phyloP scores from a whole-genome alignment of 2,329 filamentous ascomycete genomes.

The Didymella sp. region DNA sequence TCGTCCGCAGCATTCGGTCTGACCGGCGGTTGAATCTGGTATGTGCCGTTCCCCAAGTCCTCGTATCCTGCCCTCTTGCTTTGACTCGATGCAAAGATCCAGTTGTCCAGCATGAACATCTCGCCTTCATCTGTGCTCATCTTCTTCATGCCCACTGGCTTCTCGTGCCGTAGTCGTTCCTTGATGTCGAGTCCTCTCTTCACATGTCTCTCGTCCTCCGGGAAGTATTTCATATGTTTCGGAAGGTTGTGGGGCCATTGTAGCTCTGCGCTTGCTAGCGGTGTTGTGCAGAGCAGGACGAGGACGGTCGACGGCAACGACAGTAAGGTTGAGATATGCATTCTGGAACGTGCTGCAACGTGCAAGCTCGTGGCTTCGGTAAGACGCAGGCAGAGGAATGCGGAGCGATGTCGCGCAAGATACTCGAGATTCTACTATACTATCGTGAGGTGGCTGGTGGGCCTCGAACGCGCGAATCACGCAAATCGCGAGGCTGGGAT shows the following conservation, averaged over 20 bases:
- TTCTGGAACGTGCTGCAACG: constrained; percentile 17
- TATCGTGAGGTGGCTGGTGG: constrained; percentile 42
- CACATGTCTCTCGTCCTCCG: constrained; percentile 54
- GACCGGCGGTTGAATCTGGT: constrained; percentile 35
- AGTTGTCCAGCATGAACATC: constrained; percentile 76
- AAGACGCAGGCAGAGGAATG: constrained; percentile 27
- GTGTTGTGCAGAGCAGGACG: constrained; percentile 36
- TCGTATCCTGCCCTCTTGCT: constrained; percentile 19
- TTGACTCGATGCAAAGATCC: constrained; percentile 52
- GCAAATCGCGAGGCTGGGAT: constrained; percentile 48
- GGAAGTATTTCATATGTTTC: constrained; percentile 55
- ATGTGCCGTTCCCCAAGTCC: constrained; percentile 29
- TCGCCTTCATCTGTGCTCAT: constrained; percentile 74
- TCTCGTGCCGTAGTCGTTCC: constrained; percentile 49
- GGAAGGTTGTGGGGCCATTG: constrained; percentile 58
- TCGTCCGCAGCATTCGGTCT: constrained; percentile 37
- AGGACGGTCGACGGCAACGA: constrained; percentile 43
- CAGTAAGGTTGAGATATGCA: constrained; percentile 39
- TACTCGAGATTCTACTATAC: constrained; percentile 17
- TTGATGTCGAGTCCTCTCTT: constrained; percentile 52
- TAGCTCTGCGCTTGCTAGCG: constrained; percentile 39
- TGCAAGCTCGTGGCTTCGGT: constrained; percentile 15
- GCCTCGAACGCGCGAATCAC: constrained; percentile 27
- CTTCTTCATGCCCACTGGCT: constrained; percentile 71
- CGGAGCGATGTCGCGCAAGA: constrained; percentile 11